Base-by-base conservation (phyloP, 2,329 filamentous ascomycete species). In the Exserohilum rostratum region DNA sequence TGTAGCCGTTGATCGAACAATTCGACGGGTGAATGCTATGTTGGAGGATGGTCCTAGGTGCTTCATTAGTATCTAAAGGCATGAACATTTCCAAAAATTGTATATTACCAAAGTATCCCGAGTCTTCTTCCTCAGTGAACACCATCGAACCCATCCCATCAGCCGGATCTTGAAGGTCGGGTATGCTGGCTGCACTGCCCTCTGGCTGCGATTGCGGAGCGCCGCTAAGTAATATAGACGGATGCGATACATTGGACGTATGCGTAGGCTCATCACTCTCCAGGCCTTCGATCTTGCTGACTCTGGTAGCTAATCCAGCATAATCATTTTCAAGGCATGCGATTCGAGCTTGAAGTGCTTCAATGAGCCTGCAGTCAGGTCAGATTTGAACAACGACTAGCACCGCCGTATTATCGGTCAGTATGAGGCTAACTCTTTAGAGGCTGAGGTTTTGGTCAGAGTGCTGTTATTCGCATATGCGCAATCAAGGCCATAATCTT, bases 401-500 rank as follows among this genome's bases (percentile, higher is more conserved):
- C 10, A 15, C n/a, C 10, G 20, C 37, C 12, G 11, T 40, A n/a
- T 10, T 13, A 29, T 46, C 12, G 13, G 30, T 12, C 31, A 42
- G 15, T 31, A 33, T 22, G 18, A 25, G 25, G 51, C 55, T 17
- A 53, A 76, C 63, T 78, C 75, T 62, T 78, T 79, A 40, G 73
- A 71, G 2, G 77, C 72, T 35, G 79, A 76, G 0, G 74, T 62
- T 61, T 78, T 79, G 0, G 71, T 67, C 2, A 69, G 65, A 13
- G 72, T 71, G 6, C 65, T 63, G 3, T 73, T 66, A 7, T 76
- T 67, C 5, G 72, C 69, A 63, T 81, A 81, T 29, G 73, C 62
- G 59, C 79, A 81, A 9, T 79, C 77, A 49, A 78, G 78, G 6
- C 73, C 76, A 27, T 79, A 66, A 30, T 77, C 72, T 13, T 55